Conservation (phyloP, 108 stramenopile genomes). For the Cyclotella cryptica region DNA sequence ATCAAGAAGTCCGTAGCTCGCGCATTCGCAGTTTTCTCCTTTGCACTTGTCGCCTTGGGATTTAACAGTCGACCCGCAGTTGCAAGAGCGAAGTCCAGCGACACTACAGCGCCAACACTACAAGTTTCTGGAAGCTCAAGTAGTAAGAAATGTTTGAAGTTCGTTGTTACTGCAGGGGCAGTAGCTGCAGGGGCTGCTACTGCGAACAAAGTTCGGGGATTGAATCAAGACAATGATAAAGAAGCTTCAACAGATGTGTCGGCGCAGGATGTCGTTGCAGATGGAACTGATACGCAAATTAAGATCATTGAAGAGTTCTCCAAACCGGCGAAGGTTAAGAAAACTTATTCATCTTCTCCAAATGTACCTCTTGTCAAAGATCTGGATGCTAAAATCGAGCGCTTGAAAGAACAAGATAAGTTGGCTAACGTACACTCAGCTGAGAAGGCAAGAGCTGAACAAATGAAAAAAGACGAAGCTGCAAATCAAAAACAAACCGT, state of each 20-base stretch:
- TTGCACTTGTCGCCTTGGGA: slow-evolving; percentile 1
- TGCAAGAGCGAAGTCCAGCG: background rate
- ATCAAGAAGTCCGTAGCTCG: background rate
- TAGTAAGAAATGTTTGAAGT: slow-evolving; percentile 7
- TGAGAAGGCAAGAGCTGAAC: slow-evolving; percentile 13
- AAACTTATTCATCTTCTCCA: background rate
- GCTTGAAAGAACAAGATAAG: slow-evolving; percentile 20
- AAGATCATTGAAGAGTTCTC: background rate
- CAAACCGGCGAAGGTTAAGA: background rate
- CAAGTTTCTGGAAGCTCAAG: background rate
- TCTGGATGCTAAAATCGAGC: slow-evolving; percentile 37
- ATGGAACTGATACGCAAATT: background rate
- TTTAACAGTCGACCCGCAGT: slow-evolving; percentile 11
- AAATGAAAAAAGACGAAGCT: slow-evolving; percentile 2
- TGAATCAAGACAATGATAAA: slow-evolving; percentile 1
- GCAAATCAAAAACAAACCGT: background rate
- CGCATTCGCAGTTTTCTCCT: slow-evolving; percentile 15
- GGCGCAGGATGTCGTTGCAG: background rate
- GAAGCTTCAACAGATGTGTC: background rate
- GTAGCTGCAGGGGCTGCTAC: slow-evolving; percentile 24
- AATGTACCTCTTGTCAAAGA: slow-evolving; percentile 20
- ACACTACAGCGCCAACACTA: background rate
- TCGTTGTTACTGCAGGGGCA: slow-evolving; percentile 19
- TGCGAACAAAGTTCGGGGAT: slow-evolving; percentile 5
- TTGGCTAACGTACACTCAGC: background rate